Evolutionary conservation across 352 stramenopile species (phyloP).

Genomic region (Phytophthora pistaciae): DNA sequence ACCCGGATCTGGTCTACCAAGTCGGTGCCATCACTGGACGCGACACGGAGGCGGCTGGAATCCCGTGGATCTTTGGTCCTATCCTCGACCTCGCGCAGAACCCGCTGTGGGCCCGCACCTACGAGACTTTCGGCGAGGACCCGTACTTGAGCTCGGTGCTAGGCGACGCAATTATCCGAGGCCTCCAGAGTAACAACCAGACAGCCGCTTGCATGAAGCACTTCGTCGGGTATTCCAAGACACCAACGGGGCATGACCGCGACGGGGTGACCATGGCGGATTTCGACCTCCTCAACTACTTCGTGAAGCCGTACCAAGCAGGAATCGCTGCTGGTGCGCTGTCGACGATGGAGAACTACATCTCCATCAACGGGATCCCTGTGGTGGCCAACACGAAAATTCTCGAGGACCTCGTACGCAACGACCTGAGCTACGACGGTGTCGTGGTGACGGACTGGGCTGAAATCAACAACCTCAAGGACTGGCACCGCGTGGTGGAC

Average conservation of each 20-base stretch:
- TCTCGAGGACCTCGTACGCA: constrained; percentile 82
- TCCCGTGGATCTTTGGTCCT: constrained; percentile 92
- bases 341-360: constrained; percentile 95
- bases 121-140: constrained; percentile 95
- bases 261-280: constrained; percentile 72
- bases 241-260: constrained; percentile 82
- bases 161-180: constrained; percentile 71
- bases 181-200: constrained; percentile 78
- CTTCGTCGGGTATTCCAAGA: constrained; percentile 87
- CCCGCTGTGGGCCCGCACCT: constrained; percentile 89
- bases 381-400: constrained; percentile 85
- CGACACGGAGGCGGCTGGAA: constrained; percentile 89
- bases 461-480: constrained; percentile 91
- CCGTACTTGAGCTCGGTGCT: constrained; percentile 80
- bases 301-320: constrained; percentile 78
- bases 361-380: constrained; percentile 91
- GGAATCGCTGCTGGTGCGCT: constrained; percentile 75
- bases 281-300: constrained; percentile 87
- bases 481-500: constrained; percentile 61
- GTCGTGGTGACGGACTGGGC: constrained; percentile 92
- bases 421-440: constrained; percentile 83
- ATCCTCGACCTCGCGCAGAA: constrained; percentile 88
- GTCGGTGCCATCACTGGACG: constrained; percentile 78
- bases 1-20: constrained; percentile 72
- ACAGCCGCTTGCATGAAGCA: constrained; percentile 91